Base-by-base conservation (phyloP, 768 basidiomycete species). In the Cyclocybe cylindracea region DNA sequence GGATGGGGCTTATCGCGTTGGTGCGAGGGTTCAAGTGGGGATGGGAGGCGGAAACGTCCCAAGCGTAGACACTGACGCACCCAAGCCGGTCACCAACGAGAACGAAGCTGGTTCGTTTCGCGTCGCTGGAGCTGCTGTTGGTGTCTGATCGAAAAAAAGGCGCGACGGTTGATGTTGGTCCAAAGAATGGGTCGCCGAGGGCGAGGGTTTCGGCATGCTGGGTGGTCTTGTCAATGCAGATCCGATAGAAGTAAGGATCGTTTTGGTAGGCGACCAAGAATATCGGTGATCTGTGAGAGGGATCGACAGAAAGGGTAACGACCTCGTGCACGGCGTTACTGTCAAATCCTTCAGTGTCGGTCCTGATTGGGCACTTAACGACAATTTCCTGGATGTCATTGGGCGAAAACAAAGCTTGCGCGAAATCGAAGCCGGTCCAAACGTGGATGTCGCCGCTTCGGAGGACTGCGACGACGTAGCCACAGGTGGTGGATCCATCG, bases 21-120 rank as follows among this genome's bases (percentile, higher is more conserved):
- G 61, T 24, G 4, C 45, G 50, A 2, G 47, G 32, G 7, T 37
- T 44, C 4, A 41, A 33, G 35, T 50, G 32, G 31, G 14, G n/a
- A 18, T 31, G 47, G 32, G 10, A 10, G 29, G 51, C 13, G 9
- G 55, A 38, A 16, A 57, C 52, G 19, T 63, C 54, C 78, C 80
- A 87, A 34, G 80, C 73, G 59, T 86, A 90, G 4, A 89, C 67
- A 49, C 75, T 81, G 39, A 91, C 66, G 38, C 74, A 82, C 1
- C 90, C 90, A 19, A 88, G 70, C 18, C 72, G 68, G 61, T 91
- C 86, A 2, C 91, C 90, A 1, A 70, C 72, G 7, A 91, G 59
- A 32, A 91, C 65, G 61, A 89, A 81, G 60, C 74, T 79, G 9
- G 62, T 58, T 45, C 79, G 51, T 24, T 10, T 11, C 32, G 6